These are phyloP conservation scores for Lepidium campestre DNA, from an alignment of 441 rosid species.

Conservation along the genomic window DNA sequence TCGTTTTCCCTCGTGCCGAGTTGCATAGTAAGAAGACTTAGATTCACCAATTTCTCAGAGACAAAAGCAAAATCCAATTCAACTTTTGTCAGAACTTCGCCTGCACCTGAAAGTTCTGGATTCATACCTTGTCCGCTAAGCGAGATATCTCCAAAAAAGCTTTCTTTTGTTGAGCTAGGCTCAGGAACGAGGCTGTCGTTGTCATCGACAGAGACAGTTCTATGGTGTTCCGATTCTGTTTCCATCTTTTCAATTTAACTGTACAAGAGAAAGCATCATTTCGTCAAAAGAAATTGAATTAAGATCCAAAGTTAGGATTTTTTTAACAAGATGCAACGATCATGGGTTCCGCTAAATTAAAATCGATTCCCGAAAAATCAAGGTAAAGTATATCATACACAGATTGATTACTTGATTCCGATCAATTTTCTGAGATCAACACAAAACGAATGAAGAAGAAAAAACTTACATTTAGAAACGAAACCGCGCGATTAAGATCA, in stretches of 20 bases:
- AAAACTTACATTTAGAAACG: conserved; percentile 12
- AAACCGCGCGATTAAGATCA: conserved; percentile 2
- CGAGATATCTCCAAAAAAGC: conserved; percentile 38
- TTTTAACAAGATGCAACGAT: conserved; percentile 5
- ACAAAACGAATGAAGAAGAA: not conserved
- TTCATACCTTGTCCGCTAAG: conserved; percentile 27
- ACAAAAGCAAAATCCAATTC: conserved; percentile 71
- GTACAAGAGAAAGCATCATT: not conserved
- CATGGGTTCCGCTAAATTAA: not conserved
- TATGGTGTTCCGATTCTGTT: conserved; percentile 31
- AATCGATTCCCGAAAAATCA: not conserved
- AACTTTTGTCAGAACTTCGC: conserved; percentile 46
- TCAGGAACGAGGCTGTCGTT: conserved; percentile 41
- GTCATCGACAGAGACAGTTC: conserved; percentile 44
- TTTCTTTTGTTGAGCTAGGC: conserved; percentile 45
- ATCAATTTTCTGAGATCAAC: not conserved
- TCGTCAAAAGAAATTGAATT: not conserved
- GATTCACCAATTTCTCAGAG: conserved; percentile 75
- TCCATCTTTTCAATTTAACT: conserved; percentile 38
- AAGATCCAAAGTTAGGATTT: not conserved
- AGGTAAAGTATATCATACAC: not conserved
- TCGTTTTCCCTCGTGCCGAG: conserved; percentile 67
- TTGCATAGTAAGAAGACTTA: conserved; percentile 69
- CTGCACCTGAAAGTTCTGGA: conserved; percentile 36
- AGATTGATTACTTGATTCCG: not conserved